Conservation (phyloP, 331 rosid species). For the Acacia concinna region DNA sequence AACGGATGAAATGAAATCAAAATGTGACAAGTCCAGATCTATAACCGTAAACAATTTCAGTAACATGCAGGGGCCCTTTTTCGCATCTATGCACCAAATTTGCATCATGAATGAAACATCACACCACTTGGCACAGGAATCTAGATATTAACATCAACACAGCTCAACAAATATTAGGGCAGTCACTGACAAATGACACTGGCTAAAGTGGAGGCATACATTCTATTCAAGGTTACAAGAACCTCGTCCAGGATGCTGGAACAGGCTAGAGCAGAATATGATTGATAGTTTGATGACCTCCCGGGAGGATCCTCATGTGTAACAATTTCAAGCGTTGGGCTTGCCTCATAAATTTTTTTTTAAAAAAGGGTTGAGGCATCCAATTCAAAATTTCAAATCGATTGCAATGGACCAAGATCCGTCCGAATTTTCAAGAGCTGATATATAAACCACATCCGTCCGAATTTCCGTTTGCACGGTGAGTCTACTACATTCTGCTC, state of each 20-base stretch:
- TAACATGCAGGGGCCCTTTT: background rate
- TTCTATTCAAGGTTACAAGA: no score
- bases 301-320: no score
- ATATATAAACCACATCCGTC: background rate
- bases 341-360: background rate
- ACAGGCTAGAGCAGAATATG: no score
- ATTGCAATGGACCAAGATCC: background rate
- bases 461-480: background rate
- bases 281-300: no score
- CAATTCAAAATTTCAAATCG: background rate
- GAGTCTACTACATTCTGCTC: background rate
- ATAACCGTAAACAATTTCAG: background rate
- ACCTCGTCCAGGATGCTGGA: no score
- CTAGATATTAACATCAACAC: background rate
- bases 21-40: constrained; percentile 1
- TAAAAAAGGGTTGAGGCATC: no score
- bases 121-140: background rate
- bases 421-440: background rate
- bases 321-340: no score
- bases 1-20: background rate
- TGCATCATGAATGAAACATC: background rate
- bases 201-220: no score
- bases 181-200: background rate
- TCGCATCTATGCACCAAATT: background rate
- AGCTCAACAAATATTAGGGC: background rate